A percentile compares a stretch with the other conserved stretches of the same genome.
phyloP scores from a whole-genome alignment of 129 eudicot species.

The Erigeron canadensis region DNA sequence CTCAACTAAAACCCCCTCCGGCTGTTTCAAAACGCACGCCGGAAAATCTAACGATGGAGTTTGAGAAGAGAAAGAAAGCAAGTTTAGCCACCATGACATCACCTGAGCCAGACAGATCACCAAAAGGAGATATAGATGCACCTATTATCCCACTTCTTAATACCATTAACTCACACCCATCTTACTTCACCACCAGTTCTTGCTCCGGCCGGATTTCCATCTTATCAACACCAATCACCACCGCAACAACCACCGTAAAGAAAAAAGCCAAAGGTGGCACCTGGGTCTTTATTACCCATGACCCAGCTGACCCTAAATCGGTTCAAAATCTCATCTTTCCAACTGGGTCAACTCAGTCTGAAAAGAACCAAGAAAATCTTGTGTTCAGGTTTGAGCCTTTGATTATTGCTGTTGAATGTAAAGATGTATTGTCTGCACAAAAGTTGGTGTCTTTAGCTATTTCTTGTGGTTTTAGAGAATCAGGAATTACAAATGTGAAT shows the following conservation, averaged over 20 bases:
- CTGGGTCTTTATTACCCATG: conserved; percentile 85
- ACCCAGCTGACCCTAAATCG: conserved; percentile 46
- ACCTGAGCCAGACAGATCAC: conserved; percentile 78
- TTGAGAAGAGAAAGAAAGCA: conserved; percentile 60
- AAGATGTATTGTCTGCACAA: conserved; percentile 52
- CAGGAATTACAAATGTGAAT: conserved; percentile 76
- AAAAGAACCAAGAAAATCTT: conserved; percentile 24
- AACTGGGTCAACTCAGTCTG: conserved; percentile 16
- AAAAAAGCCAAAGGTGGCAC: conserved; percentile 84
- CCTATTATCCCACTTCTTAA: conserved; percentile 71
- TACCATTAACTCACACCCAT: conserved; percentile 70
- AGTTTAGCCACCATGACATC: conserved; percentile 60
- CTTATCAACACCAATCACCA: conserved; percentile 59
- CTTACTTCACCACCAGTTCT: conserved; percentile 91
- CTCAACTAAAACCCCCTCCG: conserved; percentile 9
- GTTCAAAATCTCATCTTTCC: conserved; percentile 54
- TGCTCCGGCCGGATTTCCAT: conserved; percentile 99
- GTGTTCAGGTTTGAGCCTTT: conserved; percentile 89
- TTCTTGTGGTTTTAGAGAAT: conserved; percentile 81
- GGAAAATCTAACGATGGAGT: conserved; percentile 53
- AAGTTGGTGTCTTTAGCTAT: conserved; percentile 67
- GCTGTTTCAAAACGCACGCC: conserved; percentile 11
- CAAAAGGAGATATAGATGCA: conserved; percentile 76
- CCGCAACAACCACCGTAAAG: conserved; percentile 40
- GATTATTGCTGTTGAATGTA: conserved; percentile 84